Percentiles rank a stretch among this genome's conserved stretches.
phyloP scores from a whole-genome alignment of 1,284 basidiomycete species.

The Agaricales sp. region DNA sequence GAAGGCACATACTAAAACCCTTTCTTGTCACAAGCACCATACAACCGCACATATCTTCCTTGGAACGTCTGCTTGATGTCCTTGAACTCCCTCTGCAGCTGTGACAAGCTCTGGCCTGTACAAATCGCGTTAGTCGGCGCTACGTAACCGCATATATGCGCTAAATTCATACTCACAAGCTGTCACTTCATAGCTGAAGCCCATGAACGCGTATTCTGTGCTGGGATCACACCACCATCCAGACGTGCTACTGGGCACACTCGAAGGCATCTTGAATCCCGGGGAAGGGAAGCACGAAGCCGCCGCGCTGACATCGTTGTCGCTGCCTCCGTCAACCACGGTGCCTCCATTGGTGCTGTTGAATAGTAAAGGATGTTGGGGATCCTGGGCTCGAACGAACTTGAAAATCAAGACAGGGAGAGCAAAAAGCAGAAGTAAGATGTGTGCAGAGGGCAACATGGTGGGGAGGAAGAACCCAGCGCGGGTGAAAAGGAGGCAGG shows the following conservation, averaged over 20 bases:
- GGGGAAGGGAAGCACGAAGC: conserved; percentile 43
- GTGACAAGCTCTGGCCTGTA: conserved; percentile 35
- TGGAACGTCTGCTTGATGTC: conserved; percentile 51
- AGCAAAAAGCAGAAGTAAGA: neutral
- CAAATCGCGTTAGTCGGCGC: conserved; percentile 3
- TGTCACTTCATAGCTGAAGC: conserved; percentile 64
- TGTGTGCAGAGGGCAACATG: neutral
- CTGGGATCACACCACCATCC: conserved; percentile 59
- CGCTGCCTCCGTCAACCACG: neutral
- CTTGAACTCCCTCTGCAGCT: conserved; percentile 48
- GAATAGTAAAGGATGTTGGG: neutral
- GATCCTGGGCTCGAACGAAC: neutral
- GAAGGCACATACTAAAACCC: conserved; percentile 50
- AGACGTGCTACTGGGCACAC: conserved; percentile 31
- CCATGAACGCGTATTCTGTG: conserved; percentile 63
- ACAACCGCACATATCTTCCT: conserved; percentile 63
- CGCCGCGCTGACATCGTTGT: neutral
- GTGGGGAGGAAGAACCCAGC: neutral
- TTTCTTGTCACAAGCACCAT: conserved; percentile 50
- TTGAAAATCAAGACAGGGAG: no score
- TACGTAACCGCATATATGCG: no score
- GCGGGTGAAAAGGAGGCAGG: neutral
- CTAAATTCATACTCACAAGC: conserved; percentile 41
- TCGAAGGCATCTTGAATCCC: conserved; percentile 45
- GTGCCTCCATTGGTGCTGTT: neutral